Evolutionary conservation across 495 filamentous ascomycete species (phyloP).

Genomic region (Daldinia loculata): DNA sequence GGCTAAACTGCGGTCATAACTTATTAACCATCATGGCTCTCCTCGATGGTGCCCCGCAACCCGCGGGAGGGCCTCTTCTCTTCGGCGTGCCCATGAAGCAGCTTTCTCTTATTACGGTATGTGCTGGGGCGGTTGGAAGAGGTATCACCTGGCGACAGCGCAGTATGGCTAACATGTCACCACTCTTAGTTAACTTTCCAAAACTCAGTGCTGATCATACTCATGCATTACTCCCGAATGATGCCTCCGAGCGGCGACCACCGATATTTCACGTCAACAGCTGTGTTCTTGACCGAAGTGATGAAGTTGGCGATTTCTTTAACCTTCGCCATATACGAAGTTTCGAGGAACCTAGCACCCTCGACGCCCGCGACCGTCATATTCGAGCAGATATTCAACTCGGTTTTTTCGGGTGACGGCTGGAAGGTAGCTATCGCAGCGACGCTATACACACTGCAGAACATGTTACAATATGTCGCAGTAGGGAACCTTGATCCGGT

Average conservation of each 20-base stretch:
- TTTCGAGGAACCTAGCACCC: conserved; percentile 74
- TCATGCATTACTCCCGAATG: conserved; percentile 91
- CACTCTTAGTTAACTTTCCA: conserved; percentile 73
- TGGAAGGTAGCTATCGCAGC: conserved; percentile 97
- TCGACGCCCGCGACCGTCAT: conserved; percentile 81
- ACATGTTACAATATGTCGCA: conserved; percentile 90
- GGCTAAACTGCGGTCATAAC: conserved; percentile 8
- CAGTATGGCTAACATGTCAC: conserved; percentile 43
- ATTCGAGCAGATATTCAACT: conserved; percentile 77
- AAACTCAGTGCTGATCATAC: conserved; percentile 79
- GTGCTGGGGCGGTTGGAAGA: conserved; percentile 31
- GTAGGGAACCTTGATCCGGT: conserved; percentile 90
- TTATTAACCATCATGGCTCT: conserved; percentile 47
- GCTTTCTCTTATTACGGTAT: conserved; percentile 79
- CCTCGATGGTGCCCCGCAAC: conserved; percentile 48
- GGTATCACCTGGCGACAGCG: not conserved
- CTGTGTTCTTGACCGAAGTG: conserved; percentile 92
- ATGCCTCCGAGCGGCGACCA: conserved; percentile 85
- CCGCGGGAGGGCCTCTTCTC: conserved; percentile 53
- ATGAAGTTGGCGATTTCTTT: conserved; percentile 87
- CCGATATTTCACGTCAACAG: conserved; percentile 91
- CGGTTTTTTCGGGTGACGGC: conserved; percentile 89
- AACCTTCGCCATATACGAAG: conserved; percentile 87
- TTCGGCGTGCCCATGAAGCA: conserved; percentile 79
- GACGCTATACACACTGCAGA: conserved; percentile 87